phyloP scores from a whole-genome alignment of 176 grass and related monocot genomes.

The Cenchrus americanus region DNA sequence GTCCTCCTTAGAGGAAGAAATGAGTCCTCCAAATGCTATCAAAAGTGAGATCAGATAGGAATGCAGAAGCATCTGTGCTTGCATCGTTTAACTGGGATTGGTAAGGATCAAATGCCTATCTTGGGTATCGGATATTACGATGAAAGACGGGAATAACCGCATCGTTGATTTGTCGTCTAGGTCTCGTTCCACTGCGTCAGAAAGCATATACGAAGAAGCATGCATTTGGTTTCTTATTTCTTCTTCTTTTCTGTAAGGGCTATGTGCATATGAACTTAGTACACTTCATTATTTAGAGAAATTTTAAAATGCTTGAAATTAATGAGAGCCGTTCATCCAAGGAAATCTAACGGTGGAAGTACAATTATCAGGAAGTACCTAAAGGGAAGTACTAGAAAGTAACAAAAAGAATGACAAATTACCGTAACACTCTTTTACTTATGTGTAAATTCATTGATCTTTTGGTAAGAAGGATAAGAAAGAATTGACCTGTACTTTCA shows the following conservation, averaged over 20 bases:
- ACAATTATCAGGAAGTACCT: too few relatives aligned
- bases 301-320: too few relatives aligned
- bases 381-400: too few relatives aligned
- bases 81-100: constrained; percentile 41
- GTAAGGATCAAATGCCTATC: constrained; percentile 43
- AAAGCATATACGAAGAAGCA: constrained; percentile 11
- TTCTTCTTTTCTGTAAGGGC: neutral
- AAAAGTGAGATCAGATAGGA: constrained; percentile 21
- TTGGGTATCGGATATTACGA: constrained; percentile 16
- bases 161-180: constrained; percentile 20
- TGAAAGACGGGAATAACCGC: constrained; percentile 22
- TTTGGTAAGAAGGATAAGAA: too few relatives aligned
- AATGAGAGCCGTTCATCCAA: too few relatives aligned
- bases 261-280: neutral
- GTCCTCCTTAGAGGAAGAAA: constrained; percentile 10
- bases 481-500: too few relatives aligned
- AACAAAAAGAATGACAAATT: too few relatives aligned
- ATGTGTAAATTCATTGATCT: too few relatives aligned
- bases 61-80: constrained; percentile 37
- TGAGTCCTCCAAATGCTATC: constrained; percentile 17
- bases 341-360: too few relatives aligned
- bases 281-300: too few relatives aligned
- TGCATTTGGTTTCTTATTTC: neutral
- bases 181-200: neutral
- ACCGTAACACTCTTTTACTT: too few relatives aligned